A percentile compares a stretch with the other conserved stretches of the same genome.
Evolutionary conservation across 306 rosid species (phyloP).

Genomic region (Acacia crassicarpa): DNA sequence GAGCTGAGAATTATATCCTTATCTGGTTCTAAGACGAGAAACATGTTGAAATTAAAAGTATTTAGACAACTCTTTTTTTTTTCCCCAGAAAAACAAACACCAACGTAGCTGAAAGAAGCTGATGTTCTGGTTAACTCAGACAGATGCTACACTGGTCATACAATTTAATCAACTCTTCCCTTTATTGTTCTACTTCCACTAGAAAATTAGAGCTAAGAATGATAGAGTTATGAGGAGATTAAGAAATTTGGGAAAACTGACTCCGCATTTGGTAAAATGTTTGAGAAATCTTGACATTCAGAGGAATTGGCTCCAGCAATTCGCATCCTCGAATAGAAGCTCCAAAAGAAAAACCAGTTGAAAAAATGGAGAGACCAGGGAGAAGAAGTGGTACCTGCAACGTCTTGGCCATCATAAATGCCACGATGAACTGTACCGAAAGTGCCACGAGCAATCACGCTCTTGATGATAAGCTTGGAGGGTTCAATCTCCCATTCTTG

Average conservation of each 20-base stretch:
- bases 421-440: slow-evolving; percentile 98
- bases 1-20: not conserved
- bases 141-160: slow-evolving; percentile 19
- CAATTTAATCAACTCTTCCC: slow-evolving; percentile 17
- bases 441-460: slow-evolving; percentile 92
- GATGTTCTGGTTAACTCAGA: slow-evolving; percentile 27
- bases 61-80: not conserved
- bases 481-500: slow-evolving; percentile 99
- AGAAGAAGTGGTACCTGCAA: slow-evolving; percentile 59
- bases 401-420: slow-evolving; percentile 86
- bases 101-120: slow-evolving; percentile 25
- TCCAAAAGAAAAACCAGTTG: not conserved
- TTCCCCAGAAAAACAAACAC: not conserved
- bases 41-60: slow-evolving; percentile 14
- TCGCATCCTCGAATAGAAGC: not conserved
- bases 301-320: not conserved
- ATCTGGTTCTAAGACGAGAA: slow-evolving; percentile 1
- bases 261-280: not conserved
- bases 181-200: not conserved
- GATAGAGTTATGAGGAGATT: not conserved
- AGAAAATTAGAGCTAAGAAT: slow-evolving; percentile 8
- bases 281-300: slow-evolving; percentile 20
- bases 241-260: not conserved
- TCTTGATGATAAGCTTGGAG: slow-evolving; percentile 75
- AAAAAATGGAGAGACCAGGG: not conserved